Percentiles rank a stretch among this genome's conserved stretches.
These are phyloP conservation scores for Apiospora malaysiana DNA, from an alignment of 2,329 filamentous ascomycete species.

Conservation along the genomic window DNA sequence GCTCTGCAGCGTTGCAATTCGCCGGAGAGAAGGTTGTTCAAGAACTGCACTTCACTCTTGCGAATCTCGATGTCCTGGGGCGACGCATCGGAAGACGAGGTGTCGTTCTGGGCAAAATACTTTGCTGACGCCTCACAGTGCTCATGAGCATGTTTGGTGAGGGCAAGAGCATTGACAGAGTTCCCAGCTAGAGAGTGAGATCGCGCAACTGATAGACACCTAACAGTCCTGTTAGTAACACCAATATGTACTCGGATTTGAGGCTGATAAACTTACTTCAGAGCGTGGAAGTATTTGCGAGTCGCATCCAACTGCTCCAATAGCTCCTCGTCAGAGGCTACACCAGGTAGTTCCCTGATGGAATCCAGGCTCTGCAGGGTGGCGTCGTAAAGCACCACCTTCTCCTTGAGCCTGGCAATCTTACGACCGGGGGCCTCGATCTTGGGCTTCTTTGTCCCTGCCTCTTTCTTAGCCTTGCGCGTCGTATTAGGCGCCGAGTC, in stretches of 20 bases:
- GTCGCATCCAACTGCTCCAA: conserved; percentile 80
- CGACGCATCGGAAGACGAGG: conserved; percentile 42
- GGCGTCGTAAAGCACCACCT: conserved; percentile 88
- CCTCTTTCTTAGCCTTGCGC: conserved; percentile 61
- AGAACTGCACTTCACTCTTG: conserved; percentile 58
- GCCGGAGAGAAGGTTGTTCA: conserved; percentile 68
- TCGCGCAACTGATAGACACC: conserved; percentile 82
- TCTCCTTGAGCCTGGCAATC: conserved; percentile 81
- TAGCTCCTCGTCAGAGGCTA: conserved; percentile 81
- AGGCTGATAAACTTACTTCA: conserved; percentile 67
- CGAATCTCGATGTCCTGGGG: conserved; percentile 75
- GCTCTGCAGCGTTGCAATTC: conserved; percentile 84
- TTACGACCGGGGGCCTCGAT: conserved; percentile 73
- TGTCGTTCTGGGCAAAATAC: conserved; percentile 48
- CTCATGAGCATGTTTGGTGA: conserved; percentile 75
- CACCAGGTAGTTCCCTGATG: conserved; percentile 86
- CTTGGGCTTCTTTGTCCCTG: conserved; percentile 47
- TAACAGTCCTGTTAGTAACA: conserved; percentile 42
- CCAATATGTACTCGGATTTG: neutral
- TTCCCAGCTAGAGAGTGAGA: conserved; percentile 79
- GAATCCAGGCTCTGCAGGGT: conserved; percentile 90
- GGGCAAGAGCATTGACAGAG: conserved; percentile 80
- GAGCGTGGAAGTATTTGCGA: conserved; percentile 81
- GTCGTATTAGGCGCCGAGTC: conserved; percentile 52
- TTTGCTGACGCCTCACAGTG: conserved; percentile 60